These are phyloP conservation scores for Metschnikowia bowlesiae DNA, from an alignment of 805 yeast genomes.

Conservation along the genomic window DNA sequence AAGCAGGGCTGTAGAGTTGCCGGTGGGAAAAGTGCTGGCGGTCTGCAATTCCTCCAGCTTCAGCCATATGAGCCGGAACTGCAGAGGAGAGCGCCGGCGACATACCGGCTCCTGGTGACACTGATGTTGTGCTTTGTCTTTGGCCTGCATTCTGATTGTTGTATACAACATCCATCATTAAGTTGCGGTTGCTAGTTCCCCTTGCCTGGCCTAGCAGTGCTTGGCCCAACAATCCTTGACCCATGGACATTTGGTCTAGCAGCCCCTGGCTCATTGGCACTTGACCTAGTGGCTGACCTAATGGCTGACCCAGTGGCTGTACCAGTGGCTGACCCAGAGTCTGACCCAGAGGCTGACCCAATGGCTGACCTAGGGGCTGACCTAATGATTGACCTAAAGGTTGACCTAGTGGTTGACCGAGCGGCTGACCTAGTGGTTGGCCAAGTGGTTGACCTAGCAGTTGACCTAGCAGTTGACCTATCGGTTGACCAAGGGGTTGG, in stretches of 20 bases:
- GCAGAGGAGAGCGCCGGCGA: not conserved
- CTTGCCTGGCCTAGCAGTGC: not conserved
- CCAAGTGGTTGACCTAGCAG: not conserved
- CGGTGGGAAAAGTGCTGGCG: slow-evolving; percentile 4
- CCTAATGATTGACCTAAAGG: not conserved
- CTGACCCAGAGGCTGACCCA: not conserved
- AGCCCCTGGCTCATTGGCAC: not conserved
- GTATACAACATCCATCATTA: slow-evolving; percentile 4
- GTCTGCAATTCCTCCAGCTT: not conserved
- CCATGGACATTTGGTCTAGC: not conserved
- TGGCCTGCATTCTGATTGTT: slow-evolving; percentile 2
- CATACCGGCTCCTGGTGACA: not conserved
- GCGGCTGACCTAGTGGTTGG: not conserved
- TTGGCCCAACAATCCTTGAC: not conserved
- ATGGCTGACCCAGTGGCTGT: not conserved
- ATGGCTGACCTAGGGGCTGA: not conserved
- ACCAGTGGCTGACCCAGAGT: not conserved
- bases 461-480: not conserved
- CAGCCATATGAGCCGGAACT: slow-evolving; percentile 1
- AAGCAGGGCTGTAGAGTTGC: slow-evolving; percentile 3
- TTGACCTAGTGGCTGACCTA: not conserved
- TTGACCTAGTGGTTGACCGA: not conserved
- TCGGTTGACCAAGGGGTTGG: not conserved
- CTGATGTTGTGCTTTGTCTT: not conserved
- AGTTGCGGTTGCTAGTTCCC: slow-evolving; percentile 4